phyloP scores from a whole-genome alignment of 345 rosid genomes.

The Ceriops zippeliana region DNA sequence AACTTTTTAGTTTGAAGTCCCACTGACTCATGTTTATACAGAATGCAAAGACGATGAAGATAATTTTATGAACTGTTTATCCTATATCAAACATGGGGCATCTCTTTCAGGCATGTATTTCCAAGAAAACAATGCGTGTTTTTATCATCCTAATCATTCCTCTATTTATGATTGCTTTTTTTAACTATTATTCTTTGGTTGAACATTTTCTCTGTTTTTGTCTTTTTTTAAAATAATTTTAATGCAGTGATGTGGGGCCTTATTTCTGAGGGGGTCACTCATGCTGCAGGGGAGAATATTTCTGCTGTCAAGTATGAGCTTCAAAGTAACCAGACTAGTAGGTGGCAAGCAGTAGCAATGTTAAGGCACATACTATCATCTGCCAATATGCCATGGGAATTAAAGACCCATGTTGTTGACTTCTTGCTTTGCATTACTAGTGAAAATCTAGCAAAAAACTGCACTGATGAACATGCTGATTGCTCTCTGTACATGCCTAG shows the following conservation, averaged over 20 bases:
- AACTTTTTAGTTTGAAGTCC: background rate
- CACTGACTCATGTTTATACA: background rate
- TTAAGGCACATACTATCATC: constrained; percentile 58
- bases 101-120: constrained; percentile 61
- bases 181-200: background rate
- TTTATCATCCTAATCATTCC: constrained; percentile 6
- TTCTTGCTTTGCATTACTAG: constrained; percentile 58
- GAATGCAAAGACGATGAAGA: constrained; percentile 52
- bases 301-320: constrained; percentile 47
- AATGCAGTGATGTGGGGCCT: constrained; percentile 64
- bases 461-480: constrained; percentile 39
- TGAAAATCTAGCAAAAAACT: constrained; percentile 34
- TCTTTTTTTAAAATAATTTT: constrained; percentile 11
- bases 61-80: constrained; percentile 35
- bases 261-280: constrained; percentile 44
- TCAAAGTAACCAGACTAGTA: constrained; percentile 44
- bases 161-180: background rate
- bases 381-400: constrained; percentile 54
- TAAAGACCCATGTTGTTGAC: constrained; percentile 59
- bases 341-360: constrained; percentile 85
- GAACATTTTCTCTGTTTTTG: background rate
- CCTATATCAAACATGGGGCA: constrained; percentile 67
- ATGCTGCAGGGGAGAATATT: constrained; percentile 44
- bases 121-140: background rate
- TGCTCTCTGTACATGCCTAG: constrained; percentile 52